These are phyloP conservation scores for Chimonanthus praecox DNA, from an alignment of 164 flowering plant species.

Conservation along the genomic window DNA sequence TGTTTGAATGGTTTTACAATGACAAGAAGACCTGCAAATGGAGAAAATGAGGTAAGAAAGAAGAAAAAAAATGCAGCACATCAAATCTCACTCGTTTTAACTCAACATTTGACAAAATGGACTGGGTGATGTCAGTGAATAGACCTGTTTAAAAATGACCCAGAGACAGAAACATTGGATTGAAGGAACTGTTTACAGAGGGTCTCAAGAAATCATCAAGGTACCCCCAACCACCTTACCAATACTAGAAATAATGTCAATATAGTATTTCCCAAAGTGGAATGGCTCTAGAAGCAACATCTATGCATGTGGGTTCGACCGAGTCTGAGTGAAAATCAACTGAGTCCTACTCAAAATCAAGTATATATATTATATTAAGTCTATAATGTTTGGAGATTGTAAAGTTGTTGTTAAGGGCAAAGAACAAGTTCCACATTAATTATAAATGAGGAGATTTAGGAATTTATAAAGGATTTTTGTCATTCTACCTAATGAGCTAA, in stretches of 20 bases:
- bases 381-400: no score
- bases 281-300: no score
- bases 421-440: no score
- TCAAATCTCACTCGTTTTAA: background rate
- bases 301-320: no score
- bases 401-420: no score
- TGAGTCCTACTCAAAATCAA: no score
- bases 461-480: no score
- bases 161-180: background rate
- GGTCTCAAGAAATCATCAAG: background rate
- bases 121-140: background rate
- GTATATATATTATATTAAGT: no score
- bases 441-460: no score
- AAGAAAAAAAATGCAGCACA: background rate
- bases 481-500: no score
- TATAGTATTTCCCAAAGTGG: background rate
- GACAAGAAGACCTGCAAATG: constrained; percentile 3
- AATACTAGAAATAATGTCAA: background rate
- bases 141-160: background rate
- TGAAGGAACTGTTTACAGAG: background rate
- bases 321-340: no score
- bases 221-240: constrained; percentile 7
- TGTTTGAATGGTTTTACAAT: constrained; percentile 3
- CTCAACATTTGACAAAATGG: background rate
- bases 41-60: constrained; percentile 5